Conservation (phyloP, 495 filamentous ascomycete genomes). For the Monascus purpureus region DNA sequence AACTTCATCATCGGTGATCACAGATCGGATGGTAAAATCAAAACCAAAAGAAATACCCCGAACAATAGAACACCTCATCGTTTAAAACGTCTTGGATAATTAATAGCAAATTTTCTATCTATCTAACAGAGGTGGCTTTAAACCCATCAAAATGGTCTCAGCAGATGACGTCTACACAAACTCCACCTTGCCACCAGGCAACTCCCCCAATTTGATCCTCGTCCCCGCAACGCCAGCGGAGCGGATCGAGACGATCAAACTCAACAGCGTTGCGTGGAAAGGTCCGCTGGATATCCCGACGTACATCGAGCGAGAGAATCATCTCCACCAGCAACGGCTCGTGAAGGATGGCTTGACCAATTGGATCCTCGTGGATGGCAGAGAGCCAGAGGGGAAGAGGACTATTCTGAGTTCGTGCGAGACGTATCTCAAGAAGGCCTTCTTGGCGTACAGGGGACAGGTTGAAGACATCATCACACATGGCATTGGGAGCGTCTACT, state of each 20-base stretch:
- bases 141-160: neutral
- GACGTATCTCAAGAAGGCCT: constrained; percentile 60
- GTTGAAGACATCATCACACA: constrained; percentile 58
- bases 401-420: constrained; percentile 73
- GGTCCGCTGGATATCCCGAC: constrained; percentile 46
- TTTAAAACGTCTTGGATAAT: too few relatives aligned
- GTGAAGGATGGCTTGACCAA: constrained; percentile 61
- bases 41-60: too few relatives aligned
- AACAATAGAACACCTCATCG: too few relatives aligned
- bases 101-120: too few relatives aligned
- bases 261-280: constrained; percentile 62
- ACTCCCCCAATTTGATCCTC: constrained; percentile 49
- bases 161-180: neutral
- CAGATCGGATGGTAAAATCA: too few relatives aligned
- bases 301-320: constrained; percentile 68
- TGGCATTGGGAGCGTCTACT: constrained; percentile 81
- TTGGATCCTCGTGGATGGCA: constrained; percentile 69
- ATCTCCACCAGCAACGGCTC: constrained; percentile 50
- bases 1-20: too few relatives aligned
- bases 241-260: constrained; percentile 43
- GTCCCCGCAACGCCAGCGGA: constrained; percentile 55
- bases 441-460: constrained; percentile 33
- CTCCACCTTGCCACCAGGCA: constrained; percentile 36
- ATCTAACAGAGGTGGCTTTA: too few relatives aligned
- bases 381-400: constrained; percentile 30